phyloP scores from a whole-genome alignment of 2,329 filamentous ascomycete species.

The Ophiognomonia clavigignenti-juglandacearum region DNA sequence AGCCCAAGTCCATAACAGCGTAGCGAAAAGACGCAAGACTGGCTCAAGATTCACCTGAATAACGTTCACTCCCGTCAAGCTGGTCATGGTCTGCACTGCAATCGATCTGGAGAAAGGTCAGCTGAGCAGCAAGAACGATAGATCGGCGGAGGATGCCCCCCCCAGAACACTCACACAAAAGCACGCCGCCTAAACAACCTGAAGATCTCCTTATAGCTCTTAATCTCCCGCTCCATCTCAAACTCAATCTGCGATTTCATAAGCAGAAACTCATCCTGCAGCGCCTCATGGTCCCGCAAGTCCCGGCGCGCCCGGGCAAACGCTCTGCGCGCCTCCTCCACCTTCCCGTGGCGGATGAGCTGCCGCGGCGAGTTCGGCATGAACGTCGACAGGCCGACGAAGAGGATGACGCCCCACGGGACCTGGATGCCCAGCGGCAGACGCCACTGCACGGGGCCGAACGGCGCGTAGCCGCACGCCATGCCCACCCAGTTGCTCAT shows the following conservation, averaged over 20 bases:
- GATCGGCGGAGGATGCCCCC: no score
- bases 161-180: conserved; percentile 34
- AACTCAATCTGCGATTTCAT: conserved; percentile 52
- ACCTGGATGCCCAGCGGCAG: conserved; percentile 50
- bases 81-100: conserved; percentile 53
- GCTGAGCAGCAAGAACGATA: not conserved
- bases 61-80: conserved; percentile 52
- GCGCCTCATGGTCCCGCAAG: conserved; percentile 35
- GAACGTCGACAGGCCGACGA: conserved; percentile 47
- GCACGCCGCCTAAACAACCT: conserved; percentile 45
- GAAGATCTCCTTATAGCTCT: conserved; percentile 46
- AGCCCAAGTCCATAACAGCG: no score
- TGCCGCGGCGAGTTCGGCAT: conserved; percentile 52
- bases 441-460: conserved; percentile 49
- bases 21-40: no score
- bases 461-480: conserved; percentile 47
- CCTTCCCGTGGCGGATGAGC: conserved; percentile 43
- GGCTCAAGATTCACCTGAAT: conserved; percentile 33
- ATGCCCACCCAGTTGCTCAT: conserved; percentile 54
- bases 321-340: conserved; percentile 41
- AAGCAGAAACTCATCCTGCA: conserved; percentile 46
- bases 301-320: conserved; percentile 44
- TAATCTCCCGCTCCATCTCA: conserved; percentile 52
- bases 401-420: conserved; percentile 51
- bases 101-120: conserved; percentile 30